A percentile compares a stretch with the other conserved stretches of the same genome.
These are phyloP conservation scores for Paspalum vaginatum DNA, from an alignment of 176 grass and related monocot species.

Conservation along the genomic window DNA sequence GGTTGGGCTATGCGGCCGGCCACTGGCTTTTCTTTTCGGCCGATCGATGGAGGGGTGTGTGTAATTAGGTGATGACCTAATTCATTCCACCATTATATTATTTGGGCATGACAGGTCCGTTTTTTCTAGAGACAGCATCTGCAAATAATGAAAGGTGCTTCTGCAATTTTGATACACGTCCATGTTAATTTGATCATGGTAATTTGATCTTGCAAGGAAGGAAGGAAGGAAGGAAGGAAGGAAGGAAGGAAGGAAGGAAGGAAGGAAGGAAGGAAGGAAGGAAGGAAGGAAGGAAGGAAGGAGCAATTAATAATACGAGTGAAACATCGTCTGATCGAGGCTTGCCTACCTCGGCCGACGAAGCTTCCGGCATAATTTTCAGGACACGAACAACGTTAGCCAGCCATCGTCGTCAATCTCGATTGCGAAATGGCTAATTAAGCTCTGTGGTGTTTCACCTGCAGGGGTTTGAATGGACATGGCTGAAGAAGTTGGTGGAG, in stretches of 20 bases:
- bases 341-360: not conserved
- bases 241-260: too few species aligned
- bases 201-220: too few species aligned
- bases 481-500: conserved; percentile 13
- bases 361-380: not conserved
- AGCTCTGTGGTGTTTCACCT: not conserved
- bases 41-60: conserved; percentile 1
- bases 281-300: not conserved
- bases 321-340: not conserved
- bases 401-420: not conserved
- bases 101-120: not conserved
- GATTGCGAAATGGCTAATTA: not conserved
- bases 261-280: too few species aligned
- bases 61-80: conserved; percentile 49
- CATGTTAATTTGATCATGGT: too few species aligned
- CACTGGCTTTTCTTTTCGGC: not conserved
- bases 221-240: too few species aligned
- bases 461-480: conserved; percentile 20
- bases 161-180: too few species aligned
- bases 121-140: not conserved
- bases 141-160: too few species aligned
- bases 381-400: not conserved
- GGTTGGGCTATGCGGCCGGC: conserved; percentile 25
- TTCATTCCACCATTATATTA: conserved; percentile 37
- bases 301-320: not conserved